Evolutionary conservation across 2,329 filamentous ascomycete species (phyloP).

Genomic region (Lasiodiplodia theobromae): DNA sequence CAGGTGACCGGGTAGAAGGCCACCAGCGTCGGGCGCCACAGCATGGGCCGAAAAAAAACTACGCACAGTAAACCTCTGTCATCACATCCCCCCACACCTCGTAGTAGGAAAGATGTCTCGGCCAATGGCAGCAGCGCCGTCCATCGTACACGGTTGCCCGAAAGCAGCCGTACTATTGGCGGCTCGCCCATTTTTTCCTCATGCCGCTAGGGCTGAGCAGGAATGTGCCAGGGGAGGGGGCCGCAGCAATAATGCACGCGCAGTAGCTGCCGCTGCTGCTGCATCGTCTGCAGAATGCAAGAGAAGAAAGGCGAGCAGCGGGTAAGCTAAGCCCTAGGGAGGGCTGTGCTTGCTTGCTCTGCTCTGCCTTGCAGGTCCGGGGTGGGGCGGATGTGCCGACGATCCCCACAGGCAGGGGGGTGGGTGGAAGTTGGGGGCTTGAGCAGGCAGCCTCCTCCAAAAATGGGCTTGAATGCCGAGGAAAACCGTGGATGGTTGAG

Average conservation of each 20-base stretch:
- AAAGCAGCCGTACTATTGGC: neutral
- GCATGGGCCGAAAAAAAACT: neutral
- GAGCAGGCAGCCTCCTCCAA: neutral
- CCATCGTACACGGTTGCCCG: neutral
- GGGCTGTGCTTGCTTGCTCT: neutral
- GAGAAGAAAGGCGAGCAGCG: neutral
- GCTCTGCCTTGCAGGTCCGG: neutral
- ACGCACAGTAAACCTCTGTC: neutral
- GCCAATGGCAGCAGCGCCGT: neutral
- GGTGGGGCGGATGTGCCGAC: neutral
- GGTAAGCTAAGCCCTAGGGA: neutral
- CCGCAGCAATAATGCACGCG: too few relatives aligned
- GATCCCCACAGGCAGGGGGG: neutral
- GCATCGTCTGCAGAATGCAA: neutral
- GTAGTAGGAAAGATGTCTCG: neutral
- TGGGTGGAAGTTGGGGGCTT: neutral
- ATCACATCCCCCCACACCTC: neutral
- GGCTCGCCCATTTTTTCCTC: neutral
- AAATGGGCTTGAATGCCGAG: neutral
- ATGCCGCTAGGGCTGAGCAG: neutral
- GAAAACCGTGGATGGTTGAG: neutral
- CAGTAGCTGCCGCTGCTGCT: too few relatives aligned
- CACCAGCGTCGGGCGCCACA: neutral
- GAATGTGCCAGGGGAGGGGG: neutral
- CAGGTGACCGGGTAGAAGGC: neutral